These are phyloP conservation scores for Penicillium turbatum DNA, from an alignment of 495 filamentous ascomycete species.

Conservation along the genomic window DNA sequence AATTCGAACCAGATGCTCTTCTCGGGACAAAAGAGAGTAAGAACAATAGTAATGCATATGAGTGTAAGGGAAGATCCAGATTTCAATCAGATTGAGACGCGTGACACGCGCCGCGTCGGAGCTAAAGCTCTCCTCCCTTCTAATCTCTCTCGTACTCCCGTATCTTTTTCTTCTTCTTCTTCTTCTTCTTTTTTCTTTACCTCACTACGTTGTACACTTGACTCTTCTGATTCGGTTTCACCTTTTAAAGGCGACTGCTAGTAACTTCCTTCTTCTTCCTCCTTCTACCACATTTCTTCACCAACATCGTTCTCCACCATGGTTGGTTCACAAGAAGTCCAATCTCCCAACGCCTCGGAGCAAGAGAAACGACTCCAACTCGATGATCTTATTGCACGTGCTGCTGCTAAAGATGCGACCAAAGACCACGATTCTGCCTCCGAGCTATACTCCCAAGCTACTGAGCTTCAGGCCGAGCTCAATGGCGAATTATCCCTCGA, in stretches of 20 bases:
- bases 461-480: conserved; percentile 82
- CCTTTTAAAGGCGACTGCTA: no score
- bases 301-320: conserved; percentile 11
- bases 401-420: conserved; percentile 68
- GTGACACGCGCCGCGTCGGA: conserved; percentile 16
- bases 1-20: no score
- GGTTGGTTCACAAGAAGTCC: conserved; percentile 14
- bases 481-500: conserved; percentile 86
- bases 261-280: no score
- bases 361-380: conserved; percentile 30
- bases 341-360: conserved; percentile 7
- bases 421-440: conserved; percentile 82
- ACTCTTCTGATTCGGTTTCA: not conserved
- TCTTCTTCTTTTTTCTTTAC: conserved; percentile 2
- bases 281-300: not conserved
- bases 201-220: no score
- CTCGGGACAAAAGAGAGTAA: no score
- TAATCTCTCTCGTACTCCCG: not conserved
- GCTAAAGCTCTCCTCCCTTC: not conserved
- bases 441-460: conserved; percentile 82
- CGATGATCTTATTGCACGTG: conserved; percentile 50
- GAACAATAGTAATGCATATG: not conserved
- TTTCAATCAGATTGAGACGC: conserved; percentile 18
- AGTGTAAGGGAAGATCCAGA: conserved; percentile 1
- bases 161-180: not conserved